Percentiles rank a stretch among this genome's conserved stretches.
Evolutionary conservation across 768 basidiomycete genomes (phyloP).

Genomic region (Boletellus sp.): DNA sequence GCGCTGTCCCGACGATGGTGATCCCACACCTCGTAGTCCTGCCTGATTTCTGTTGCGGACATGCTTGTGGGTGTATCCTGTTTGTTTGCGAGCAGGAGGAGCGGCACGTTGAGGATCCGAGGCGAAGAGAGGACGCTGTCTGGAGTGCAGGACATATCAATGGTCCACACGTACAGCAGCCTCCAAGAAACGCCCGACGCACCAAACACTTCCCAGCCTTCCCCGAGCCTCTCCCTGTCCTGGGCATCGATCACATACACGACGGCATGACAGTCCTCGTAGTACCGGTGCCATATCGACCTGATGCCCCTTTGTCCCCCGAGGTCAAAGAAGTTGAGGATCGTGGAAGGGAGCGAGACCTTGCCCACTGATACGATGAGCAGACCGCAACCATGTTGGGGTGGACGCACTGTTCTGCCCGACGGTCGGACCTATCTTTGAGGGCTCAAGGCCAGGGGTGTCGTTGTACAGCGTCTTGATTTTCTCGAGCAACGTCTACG

Average conservation of each 20-base stretch:
- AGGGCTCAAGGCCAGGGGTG: slow-evolving; percentile 79
- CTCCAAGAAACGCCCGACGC: slow-evolving; percentile 22
- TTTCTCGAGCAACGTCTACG: slow-evolving; percentile 81
- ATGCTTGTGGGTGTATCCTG: slow-evolving; percentile 81
- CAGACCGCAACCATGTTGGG: not conserved
- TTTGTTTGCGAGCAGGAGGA: slow-evolving; percentile 93
- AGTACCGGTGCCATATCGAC: slow-evolving; percentile 92
- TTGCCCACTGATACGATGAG: slow-evolving; percentile 65
- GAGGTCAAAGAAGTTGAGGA: slow-evolving; percentile 95
- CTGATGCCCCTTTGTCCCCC: slow-evolving; percentile 94
- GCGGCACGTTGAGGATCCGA: slow-evolving; percentile 84
- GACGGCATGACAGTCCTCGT: slow-evolving; percentile 95
- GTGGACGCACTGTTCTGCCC: slow-evolving; percentile 89
- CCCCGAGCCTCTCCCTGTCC: slow-evolving; percentile 82
- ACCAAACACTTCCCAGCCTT: slow-evolving; percentile 99
- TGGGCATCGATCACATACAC: slow-evolving; percentile 93
- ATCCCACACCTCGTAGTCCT: slow-evolving; percentile 86
- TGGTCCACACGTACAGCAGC: not conserved
- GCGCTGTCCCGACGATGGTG: slow-evolving; percentile 70
- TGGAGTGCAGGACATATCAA: slow-evolving; percentile 15
- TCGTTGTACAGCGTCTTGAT: slow-evolving; percentile 92
- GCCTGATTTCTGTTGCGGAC: slow-evolving; percentile 86
- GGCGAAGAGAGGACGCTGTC: slow-evolving; percentile 87
- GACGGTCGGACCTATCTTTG: slow-evolving; percentile 94
- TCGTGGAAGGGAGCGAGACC: slow-evolving; percentile 88